phyloP scores from a whole-genome alignment of 2,329 filamentous ascomycete species.

The Harringtonia aguacate region DNA sequence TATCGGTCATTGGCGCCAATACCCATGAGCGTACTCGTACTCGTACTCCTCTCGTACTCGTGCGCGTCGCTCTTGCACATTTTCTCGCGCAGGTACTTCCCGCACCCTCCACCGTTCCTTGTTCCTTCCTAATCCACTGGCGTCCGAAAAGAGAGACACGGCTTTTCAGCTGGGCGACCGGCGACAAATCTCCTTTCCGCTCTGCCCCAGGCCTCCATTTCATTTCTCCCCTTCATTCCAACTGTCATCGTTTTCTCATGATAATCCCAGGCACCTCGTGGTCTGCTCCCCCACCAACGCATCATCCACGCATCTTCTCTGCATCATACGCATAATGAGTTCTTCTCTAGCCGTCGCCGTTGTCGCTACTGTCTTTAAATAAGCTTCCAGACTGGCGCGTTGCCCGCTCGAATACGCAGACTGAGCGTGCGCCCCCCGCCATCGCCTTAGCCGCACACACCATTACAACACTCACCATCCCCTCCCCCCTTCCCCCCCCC shows the following conservation, averaged over 20 bases:
- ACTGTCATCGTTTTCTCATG: not conserved
- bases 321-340: too few relatives aligned
- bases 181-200: not conserved
- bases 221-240: not conserved
- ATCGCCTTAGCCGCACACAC: constrained; percentile 10
- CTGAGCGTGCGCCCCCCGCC: constrained; percentile 5
- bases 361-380: too few relatives aligned
- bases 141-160: not conserved
- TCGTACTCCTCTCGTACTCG: not conserved
- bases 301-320: too few relatives aligned
- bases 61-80: not conserved
- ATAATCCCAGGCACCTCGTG: not conserved
- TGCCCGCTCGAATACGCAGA: constrained; percentile 2
- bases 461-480: constrained; percentile 1
- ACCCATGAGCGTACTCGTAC: not conserved
- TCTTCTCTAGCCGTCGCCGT: too few relatives aligned
- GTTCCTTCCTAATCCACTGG: not conserved
- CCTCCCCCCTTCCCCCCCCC: constrained; percentile 1
- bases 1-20: not conserved
- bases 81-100: not conserved
- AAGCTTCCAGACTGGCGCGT: constrained; percentile 8
- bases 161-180: not conserved
- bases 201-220: not conserved
- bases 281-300: too few relatives aligned
- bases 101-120: too few relatives aligned